These are phyloP conservation scores for Pythium sukuiense DNA, from an alignment of 352 stramenopile species.

Conservation along the genomic window DNA sequence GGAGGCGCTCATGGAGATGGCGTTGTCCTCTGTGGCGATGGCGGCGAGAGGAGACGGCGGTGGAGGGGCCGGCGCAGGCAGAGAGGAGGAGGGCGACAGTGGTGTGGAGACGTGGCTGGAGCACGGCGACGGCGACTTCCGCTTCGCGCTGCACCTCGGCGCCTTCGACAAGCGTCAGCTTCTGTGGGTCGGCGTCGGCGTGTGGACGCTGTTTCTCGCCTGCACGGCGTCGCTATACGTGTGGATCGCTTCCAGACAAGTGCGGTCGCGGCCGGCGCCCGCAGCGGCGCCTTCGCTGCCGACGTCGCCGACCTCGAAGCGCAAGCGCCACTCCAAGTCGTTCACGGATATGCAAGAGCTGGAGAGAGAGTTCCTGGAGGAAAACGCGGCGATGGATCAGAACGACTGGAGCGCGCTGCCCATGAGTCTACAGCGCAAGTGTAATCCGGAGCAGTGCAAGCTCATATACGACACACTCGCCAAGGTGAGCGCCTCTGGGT, in stretches of 20 bases:
- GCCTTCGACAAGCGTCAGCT: conserved; percentile 18
- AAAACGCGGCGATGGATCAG: conserved; percentile 58
- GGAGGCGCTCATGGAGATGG: neutral
- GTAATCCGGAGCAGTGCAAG: conserved; percentile 71
- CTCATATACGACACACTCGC: conserved; percentile 78
- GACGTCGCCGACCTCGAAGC: conserved; percentile 73
- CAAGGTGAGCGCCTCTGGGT: conserved; percentile 35
- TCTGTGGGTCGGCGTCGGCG: conserved; percentile 34
- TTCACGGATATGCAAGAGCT: conserved; percentile 68
- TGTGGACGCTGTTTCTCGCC: conserved; percentile 46
- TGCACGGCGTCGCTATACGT: conserved; percentile 60
- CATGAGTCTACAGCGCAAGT: conserved; percentile 55
- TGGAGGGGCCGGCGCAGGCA: neutral
- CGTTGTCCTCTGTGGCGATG: neutral
- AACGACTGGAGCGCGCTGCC: conserved; percentile 73
- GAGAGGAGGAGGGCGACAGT: no score
- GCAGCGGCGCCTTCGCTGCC: conserved; percentile 37
- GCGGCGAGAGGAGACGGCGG: neutral
- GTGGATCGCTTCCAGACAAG: conserved; percentile 81
- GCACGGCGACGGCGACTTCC: conserved; percentile 17
- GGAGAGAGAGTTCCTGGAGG: conserved; percentile 58
- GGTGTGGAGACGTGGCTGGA: neutral
- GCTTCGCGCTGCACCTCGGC: conserved; percentile 11
- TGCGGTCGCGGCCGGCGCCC: conserved; percentile 55
- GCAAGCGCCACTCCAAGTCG: conserved; percentile 69